Conservation (phyloP, 2,329 filamentous ascomycete genomes). For the Aspergillus sp. region DNA sequence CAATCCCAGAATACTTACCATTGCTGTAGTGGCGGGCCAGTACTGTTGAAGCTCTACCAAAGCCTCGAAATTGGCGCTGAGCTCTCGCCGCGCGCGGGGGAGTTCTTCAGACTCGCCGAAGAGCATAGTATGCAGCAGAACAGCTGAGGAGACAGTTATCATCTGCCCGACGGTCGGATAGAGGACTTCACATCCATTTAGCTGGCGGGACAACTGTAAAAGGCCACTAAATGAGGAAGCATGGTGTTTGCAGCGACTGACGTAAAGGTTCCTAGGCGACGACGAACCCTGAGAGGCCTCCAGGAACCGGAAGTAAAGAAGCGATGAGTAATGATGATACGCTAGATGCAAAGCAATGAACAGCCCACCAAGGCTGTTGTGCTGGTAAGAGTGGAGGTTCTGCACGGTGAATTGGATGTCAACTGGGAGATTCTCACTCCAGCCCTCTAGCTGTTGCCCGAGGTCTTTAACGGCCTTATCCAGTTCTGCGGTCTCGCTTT, state of each 20-base stretch:
- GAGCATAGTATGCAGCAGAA: conserved; percentile 33
- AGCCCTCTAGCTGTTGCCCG: not conserved
- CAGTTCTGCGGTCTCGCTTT: not conserved
- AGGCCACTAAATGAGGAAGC: not conserved
- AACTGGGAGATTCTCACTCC: not conserved
- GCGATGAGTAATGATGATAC: conserved; percentile 39
- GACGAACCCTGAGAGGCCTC: too few species aligned
- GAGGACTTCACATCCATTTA: conserved; percentile 27
- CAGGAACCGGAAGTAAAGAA: conserved; percentile 42
- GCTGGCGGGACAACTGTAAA: conserved; percentile 18
- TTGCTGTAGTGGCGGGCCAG: not conserved
- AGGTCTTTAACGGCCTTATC: not conserved
- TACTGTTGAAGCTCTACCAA: not conserved
- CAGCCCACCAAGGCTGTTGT: conserved; percentile 27
- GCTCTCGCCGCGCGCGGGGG: not conserved
- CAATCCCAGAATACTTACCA: too few species aligned
- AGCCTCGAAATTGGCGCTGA: conserved; percentile 3
- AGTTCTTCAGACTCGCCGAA: conserved; percentile 26
- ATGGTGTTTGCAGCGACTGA: conserved; percentile 3
- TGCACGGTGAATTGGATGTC: not conserved
- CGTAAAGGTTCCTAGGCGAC: conserved; percentile 15
- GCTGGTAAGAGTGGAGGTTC: conserved; percentile 18
- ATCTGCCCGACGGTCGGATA: conserved; percentile 38
- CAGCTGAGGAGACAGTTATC: conserved; percentile 38
- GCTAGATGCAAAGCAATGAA: conserved; percentile 41